Evolutionary conservation across 495 filamentous ascomycete species (phyloP).

Genomic region (Neurospora sublineolata): DNA sequence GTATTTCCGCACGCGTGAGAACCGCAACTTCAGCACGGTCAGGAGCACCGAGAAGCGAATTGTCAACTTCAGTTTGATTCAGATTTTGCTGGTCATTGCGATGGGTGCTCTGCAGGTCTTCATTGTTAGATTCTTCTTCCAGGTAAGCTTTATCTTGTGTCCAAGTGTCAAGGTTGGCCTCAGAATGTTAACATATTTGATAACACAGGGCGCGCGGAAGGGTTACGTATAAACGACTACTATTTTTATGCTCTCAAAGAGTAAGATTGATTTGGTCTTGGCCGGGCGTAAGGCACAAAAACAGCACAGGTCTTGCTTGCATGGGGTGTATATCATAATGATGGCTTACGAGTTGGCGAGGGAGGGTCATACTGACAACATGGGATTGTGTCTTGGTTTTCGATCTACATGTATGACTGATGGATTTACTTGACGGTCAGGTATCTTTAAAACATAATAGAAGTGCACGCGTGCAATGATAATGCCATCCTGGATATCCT

Average conservation of each 20-base stretch:
- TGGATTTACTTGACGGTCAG: neutral
- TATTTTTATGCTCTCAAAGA: neutral
- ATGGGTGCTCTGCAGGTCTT: slow-evolving; percentile 98
- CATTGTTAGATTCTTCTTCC: slow-evolving; percentile 97
- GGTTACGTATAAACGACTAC: slow-evolving; percentile 40
- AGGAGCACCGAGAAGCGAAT: slow-evolving; percentile 90
- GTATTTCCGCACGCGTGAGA: slow-evolving; percentile 98
- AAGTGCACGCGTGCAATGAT: neutral
- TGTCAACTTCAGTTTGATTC: slow-evolving; percentile 93
- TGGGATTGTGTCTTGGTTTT: neutral
- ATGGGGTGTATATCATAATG: slow-evolving; percentile 13
- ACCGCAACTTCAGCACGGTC: slow-evolving; percentile 97
- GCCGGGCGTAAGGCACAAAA: slow-evolving; percentile 14
- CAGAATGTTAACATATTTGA: slow-evolving; percentile 9
- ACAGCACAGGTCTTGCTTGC: slow-evolving; percentile 14
- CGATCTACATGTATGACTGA: neutral
- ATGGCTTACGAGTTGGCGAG: slow-evolving; percentile 13
- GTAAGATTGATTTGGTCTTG: slow-evolving; percentile 7
- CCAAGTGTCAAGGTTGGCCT: neutral
- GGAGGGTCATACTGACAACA: neutral
- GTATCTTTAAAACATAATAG: neutral
- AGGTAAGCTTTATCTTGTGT: slow-evolving; percentile 36
- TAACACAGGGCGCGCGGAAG: slow-evolving; percentile 41
- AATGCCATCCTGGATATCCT: neutral
- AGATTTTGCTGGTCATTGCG: slow-evolving; percentile 80